A percentile compares a stretch with the other conserved stretches of the same genome.
These are phyloP conservation scores for Phyllosticta ampelicida DNA, from an alignment of 2,329 filamentous ascomycete species.

Conservation along the genomic window DNA sequence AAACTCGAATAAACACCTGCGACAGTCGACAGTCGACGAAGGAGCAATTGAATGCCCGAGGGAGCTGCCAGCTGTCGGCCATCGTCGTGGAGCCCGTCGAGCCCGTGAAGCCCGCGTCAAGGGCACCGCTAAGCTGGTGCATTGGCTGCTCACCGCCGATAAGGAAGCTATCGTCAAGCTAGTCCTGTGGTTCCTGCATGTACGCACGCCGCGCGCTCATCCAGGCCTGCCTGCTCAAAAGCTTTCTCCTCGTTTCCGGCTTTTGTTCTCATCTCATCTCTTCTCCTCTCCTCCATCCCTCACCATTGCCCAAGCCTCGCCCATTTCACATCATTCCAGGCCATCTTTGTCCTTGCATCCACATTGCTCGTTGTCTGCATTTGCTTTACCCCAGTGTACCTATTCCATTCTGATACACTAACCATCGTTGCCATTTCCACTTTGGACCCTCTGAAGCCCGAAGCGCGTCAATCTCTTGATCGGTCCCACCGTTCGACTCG, in stretches of 20 bases:
- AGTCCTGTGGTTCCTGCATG: conserved; percentile 10
- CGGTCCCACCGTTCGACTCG: neutral
- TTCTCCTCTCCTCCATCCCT: neutral
- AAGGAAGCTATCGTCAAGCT: conserved; percentile 10
- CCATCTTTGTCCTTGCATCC: neutral
- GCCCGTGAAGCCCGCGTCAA: too few relatives aligned
- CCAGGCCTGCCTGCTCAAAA: conserved; percentile 1
- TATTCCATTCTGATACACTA: neutral
- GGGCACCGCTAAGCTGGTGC: neutral
- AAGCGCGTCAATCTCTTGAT: neutral
- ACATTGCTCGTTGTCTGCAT: conserved; percentile 1
- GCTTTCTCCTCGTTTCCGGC: neutral
- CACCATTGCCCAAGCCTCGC: neutral
- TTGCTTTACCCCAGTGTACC: conserved; percentile 3
- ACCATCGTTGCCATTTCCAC: neutral
- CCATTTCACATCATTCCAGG: neutral
- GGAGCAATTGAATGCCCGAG: neutral
- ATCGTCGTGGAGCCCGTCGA: too few relatives aligned
- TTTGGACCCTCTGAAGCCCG: neutral
- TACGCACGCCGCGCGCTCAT: neutral
- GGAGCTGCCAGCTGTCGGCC: too few relatives aligned
- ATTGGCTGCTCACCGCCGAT: neutral
- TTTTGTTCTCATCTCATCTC: too few relatives aligned
- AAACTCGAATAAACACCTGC: neutral
- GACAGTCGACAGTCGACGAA: neutral